Evolutionary conservation across 1,284 basidiomycete genomes (phyloP), one percentile per base, ranked within the genome.

Genomic region (Cryptococcus wingfieldii): DNA sequence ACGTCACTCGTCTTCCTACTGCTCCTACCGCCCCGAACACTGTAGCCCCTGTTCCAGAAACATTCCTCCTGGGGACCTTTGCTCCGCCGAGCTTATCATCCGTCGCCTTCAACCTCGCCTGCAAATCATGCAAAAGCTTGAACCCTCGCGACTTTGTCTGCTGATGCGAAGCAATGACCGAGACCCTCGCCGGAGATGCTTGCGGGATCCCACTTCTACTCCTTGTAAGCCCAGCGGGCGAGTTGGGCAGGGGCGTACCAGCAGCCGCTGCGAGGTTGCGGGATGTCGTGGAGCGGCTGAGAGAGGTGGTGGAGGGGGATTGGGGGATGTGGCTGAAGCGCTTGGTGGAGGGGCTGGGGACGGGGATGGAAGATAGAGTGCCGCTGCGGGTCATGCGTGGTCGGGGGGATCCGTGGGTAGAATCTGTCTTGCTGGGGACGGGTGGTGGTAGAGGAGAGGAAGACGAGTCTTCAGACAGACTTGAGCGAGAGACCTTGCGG

Each of bases 341-440:
- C 27, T 62, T 61, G 14, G 61, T 47, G 31, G 62, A 53, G 8
- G 65, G 66, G 38, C 61, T 63, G 23, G 63, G 51, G 42, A 63
- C 48, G 34, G 58, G 80, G 71, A 62, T 79, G 67, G 54, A 79
- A 70, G 49, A 88, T 66, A 58, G 28, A 13, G 66, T 67, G 13
- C 53, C 54, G 48, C 58, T 63, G 41, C 60, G 63, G 50, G 62
- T 58, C 23, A 60, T 47, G 39, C 56, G 50, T n/a, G 18, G 39
- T 27, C 28, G 25, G 27, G 46, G 23, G 12, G 54, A 50, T 7
- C 55, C 55, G 31, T 1, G 31, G 10, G 31, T 34, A 8, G 64
- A 49, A 19, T 51, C 56, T 7, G 13, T 34, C 14, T 44, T 56
- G 46, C 43, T 53, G 49, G 4, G 56, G 3, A 48, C 46, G 16